Conservation (phyloP, 306 rosid genomes). For the Dryas alaskensis region DNA sequence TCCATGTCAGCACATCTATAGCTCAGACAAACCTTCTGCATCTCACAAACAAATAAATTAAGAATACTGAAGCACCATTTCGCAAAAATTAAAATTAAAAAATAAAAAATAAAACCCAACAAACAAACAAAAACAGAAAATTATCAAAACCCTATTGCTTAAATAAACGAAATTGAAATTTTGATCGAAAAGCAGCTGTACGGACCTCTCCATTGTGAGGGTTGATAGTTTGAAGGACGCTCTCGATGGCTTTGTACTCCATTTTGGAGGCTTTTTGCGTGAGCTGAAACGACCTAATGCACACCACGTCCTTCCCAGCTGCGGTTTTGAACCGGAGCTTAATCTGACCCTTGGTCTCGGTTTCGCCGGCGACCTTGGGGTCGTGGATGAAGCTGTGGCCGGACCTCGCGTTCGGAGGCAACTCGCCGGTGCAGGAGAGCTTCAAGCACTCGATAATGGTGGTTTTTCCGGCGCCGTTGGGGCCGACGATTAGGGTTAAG, state of each 20-base stretch:
- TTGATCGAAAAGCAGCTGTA: neutral
- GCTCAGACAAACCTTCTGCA: constrained; percentile 88
- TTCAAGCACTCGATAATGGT: constrained; percentile 93
- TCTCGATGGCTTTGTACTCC: constrained; percentile 96
- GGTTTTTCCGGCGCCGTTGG: constrained; percentile 95
- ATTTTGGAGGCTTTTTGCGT: constrained; percentile 92
- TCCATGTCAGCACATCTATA: constrained; percentile 99
- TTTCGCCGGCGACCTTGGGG: constrained; percentile 94
- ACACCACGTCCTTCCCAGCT: constrained; percentile 80
- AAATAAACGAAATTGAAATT: neutral
- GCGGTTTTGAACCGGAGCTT: constrained; percentile 92
- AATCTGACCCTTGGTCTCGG: constrained; percentile 94
- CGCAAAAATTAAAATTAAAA: no score
- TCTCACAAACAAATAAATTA: neutral
- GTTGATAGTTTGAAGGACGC: constrained; percentile 92
- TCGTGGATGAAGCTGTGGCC: constrained; percentile 99
- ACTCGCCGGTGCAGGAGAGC: constrained; percentile 95
- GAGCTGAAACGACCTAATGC: constrained; percentile 89
- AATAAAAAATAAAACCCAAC: neutral
- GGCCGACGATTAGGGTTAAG: constrained; percentile 92
- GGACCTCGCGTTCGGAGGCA: constrained; percentile 95
- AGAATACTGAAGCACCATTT: no score
- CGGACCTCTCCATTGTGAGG: constrained; percentile 84
- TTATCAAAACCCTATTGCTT: no score
- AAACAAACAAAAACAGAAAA: neutral